A percentile compares a stretch with the other conserved stretches of the same genome.
These are phyloP conservation scores for Ophiosphaerella korrae DNA, from an alignment of 2,329 filamentous ascomycete genomes.

Conservation along the genomic window DNA sequence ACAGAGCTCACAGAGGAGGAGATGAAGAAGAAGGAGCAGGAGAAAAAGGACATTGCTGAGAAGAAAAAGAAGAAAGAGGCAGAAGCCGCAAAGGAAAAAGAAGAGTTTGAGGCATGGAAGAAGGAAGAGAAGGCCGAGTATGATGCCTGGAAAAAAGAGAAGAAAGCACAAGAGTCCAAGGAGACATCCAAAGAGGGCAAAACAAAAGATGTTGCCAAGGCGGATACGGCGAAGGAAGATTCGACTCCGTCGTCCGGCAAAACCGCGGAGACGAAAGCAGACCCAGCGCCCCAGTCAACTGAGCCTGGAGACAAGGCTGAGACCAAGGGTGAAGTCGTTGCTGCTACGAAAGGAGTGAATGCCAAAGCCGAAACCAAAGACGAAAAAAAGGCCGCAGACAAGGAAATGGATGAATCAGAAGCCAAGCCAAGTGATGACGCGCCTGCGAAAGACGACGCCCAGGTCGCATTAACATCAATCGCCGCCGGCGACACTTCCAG, in stretches of 20 bases:
- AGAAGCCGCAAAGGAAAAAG: slow-evolving; percentile 38
- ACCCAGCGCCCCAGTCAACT: background rate
- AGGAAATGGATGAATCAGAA: too few relatives aligned
- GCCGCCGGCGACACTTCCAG: background rate
- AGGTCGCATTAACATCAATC: background rate
- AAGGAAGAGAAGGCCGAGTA: slow-evolving; percentile 35
- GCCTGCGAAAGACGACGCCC: background rate
- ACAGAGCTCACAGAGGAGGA: slow-evolving; percentile 56
- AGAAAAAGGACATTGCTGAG: slow-evolving; percentile 41
- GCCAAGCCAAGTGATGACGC: too few relatives aligned
- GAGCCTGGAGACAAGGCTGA: background rate
- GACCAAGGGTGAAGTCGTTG: background rate
- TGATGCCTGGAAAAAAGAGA: slow-evolving; percentile 29
- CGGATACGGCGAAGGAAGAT: background rate
- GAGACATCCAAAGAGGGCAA: slow-evolving; percentile 8
- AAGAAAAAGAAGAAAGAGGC: slow-evolving; percentile 35
- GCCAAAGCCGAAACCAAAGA: background rate
- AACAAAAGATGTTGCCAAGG: slow-evolving; percentile 4
- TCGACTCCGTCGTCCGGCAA: background rate
- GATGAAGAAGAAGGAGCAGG: slow-evolving; percentile 47
- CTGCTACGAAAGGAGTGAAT: too few relatives aligned
- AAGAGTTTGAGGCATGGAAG: slow-evolving; percentile 41
- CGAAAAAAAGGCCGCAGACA: too few relatives aligned
- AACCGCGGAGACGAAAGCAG: background rate
- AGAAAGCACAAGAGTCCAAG: slow-evolving; percentile 9